Base-by-base conservation (phyloP, 352 stramenopile species). In the Pythium biforme region DNA sequence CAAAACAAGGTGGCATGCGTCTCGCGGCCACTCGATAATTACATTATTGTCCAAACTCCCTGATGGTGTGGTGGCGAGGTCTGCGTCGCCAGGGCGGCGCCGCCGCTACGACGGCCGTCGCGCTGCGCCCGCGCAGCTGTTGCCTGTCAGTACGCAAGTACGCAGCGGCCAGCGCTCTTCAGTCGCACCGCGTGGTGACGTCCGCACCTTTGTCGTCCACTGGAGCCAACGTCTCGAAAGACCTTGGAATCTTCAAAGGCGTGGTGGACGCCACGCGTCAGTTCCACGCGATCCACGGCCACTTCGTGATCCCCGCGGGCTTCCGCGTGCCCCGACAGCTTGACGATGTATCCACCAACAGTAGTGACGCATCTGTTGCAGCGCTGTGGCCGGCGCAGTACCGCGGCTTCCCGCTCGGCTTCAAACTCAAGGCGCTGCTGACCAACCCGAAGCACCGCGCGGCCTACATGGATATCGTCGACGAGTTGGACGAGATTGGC, bases 391-490 rank as follows among this genome's bases (percentile, higher is more conserved):
- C 54, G 10, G 6, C 25, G 0, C 25, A 61, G 14, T 45, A 46
- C 6, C 17, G n/a, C 25, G 54, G 54, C n/a, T 61, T 45, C n/a
- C 40, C 54, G 19, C 41, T 61, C 5, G 54, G 54, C 8, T 61
- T 45, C 27, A 52, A 45, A 33, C 54, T 61, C 25, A 40, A 43
- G 41, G 39, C 54, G 10, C 26, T 61, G 40, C 26, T 70, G 49
- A 58, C 50, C 19, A 70, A 70, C 45, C 22, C 45, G 17, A 54
- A 53, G 27, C 52, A 65, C 34, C 63, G 62, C 23, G 9, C 11
- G 11, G 39, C 49, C 4, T 19, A 59, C 17, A 22, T 20, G 19
- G 23, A 22, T 1, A 26, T 65, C 17, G 37, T 65, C 26, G 31
- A 56, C 14, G 34, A 51, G 27, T 33, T 70, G n/a, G 26, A 40